phyloP scores from a whole-genome alignment of 2,329 filamentous ascomycete genomes.

The Bisporella sp. region DNA sequence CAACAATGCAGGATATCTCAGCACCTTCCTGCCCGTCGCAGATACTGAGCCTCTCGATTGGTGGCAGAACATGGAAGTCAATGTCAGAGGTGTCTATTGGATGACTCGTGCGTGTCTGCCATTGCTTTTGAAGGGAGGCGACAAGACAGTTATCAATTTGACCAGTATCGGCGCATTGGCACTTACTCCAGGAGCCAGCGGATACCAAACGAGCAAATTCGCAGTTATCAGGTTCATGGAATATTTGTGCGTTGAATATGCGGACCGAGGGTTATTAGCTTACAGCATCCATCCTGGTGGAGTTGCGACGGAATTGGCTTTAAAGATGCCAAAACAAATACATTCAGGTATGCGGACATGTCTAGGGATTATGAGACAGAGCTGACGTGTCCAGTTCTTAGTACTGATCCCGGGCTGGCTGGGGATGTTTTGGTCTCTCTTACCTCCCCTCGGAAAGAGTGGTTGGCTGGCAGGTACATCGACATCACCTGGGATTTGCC shows the following conservation, averaged over 20 bases:
- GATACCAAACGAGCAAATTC: conserved; percentile 42
- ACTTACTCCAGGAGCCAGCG: conserved; percentile 30
- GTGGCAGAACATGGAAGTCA: conserved; percentile 19
- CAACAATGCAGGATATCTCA: conserved; percentile 18
- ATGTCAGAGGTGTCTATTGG: conserved; percentile 14
- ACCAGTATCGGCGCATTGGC: conserved; percentile 35
- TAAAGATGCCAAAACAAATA: conserved; percentile 22
- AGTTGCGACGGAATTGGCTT: conserved; percentile 31
- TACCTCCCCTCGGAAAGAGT: conserved; percentile 34
- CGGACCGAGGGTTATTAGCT: conserved; percentile 32
- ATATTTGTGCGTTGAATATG: conserved; percentile 39
- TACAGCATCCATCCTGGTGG: conserved; percentile 35
- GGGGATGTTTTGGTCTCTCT: conserved; percentile 38
- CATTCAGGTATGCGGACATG: too few relatives aligned
- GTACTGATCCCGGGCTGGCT: conserved; percentile 30
- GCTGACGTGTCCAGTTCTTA: conserved; percentile 8
- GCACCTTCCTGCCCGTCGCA: conserved; percentile 6
- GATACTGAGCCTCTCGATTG: conserved; percentile 12
- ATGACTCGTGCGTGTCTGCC: conserved; percentile 14
- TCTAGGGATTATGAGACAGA: too few relatives aligned
- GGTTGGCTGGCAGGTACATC: conserved; percentile 39
- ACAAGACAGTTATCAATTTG: conserved; percentile 42
- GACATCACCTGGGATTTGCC: conserved; percentile 40
- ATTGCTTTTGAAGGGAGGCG: conserved; percentile 17
- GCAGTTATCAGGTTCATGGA: conserved; percentile 43